phyloP scores from a whole-genome alignment of 2,329 filamentous ascomycete genomes.

The Sporothrix sp. region DNA sequence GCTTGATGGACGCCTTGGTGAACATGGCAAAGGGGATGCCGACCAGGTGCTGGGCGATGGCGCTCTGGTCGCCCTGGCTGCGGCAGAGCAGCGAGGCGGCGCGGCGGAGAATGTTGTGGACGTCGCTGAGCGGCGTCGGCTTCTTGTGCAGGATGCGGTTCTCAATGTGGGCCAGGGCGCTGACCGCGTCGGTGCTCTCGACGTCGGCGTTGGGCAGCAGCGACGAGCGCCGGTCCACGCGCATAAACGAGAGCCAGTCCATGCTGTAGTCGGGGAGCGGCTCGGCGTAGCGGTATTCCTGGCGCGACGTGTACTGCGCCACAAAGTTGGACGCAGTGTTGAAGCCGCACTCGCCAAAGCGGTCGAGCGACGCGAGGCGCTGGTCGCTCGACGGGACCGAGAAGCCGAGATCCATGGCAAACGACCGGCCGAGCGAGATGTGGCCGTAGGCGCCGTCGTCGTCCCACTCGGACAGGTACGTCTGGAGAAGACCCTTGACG shows the following conservation, averaged over 20 bases:
- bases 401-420: constrained; percentile 86
- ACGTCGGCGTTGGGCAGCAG: constrained; percentile 42
- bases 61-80: constrained; percentile 55
- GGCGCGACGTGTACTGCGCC: constrained; percentile 91
- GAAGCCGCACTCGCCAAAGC: constrained; percentile 61
- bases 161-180: constrained; percentile 63
- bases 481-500: constrained; percentile 89
- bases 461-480: constrained; percentile 89
- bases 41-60: constrained; percentile 79
- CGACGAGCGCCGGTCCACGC: constrained; percentile 41
- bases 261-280: constrained; percentile 57
- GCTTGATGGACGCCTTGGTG: constrained; percentile 88
- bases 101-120: constrained; percentile 72
- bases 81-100: constrained; percentile 82
- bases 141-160: constrained; percentile 59
- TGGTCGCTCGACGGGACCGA: constrained; percentile 80
- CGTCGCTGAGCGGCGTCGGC: constrained; percentile 59
- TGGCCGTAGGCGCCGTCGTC: constrained; percentile 87
- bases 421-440: constrained; percentile 83
- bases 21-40: constrained; percentile 88
- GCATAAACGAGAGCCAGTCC: constrained; percentile 54
- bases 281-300: constrained; percentile 88
- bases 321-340: constrained; percentile 95
- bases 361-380: constrained; percentile 71
- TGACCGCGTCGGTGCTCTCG: constrained; percentile 49